Conservation (phyloP, 2,329 filamentous ascomycete species). For the Xylaria sp. region DNA sequence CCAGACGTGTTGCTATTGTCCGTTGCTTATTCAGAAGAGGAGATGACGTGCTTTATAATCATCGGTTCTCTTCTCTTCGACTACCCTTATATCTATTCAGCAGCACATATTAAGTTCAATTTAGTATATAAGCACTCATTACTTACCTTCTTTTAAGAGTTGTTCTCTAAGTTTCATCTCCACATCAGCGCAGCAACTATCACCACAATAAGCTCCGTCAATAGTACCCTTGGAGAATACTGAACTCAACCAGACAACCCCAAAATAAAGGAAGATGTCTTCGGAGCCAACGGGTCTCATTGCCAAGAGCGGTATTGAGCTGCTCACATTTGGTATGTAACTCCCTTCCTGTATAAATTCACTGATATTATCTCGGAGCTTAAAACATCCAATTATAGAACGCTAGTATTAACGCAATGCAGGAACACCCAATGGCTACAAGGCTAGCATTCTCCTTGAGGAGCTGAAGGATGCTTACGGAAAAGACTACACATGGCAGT, state of each 20-base stretch:
- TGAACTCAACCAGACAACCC: neutral
- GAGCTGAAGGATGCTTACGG: conserved; percentile 74
- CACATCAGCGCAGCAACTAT: neutral
- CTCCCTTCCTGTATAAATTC: neutral
- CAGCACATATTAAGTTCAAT: conserved; percentile 21
- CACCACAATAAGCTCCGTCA: neutral
- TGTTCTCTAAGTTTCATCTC: neutral
- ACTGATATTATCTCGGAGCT: neutral
- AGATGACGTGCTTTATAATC: conserved; percentile 18
- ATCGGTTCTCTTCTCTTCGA: conserved; percentile 7
- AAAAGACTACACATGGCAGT: conserved; percentile 68
- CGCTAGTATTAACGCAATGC: neutral
- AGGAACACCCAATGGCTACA: conserved; percentile 66
- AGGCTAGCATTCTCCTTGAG: conserved; percentile 71
- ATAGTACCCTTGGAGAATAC: neutral
- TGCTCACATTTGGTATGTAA: conserved; percentile 64
- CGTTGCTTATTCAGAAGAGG: conserved; percentile 22
- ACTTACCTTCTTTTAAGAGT: conserved; percentile 22
- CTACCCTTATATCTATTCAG: conserved; percentile 34
- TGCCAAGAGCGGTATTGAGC: conserved; percentile 72
- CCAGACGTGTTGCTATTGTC: neutral
- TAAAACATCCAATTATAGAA: neutral
- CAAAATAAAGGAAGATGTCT: conserved; percentile 45
- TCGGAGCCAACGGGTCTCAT: conserved; percentile 66
- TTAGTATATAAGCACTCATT: conserved; percentile 42